Evolutionary conservation across 1,284 basidiomycete species (phyloP), one percentile per base, ranked within the genome.

Genomic region (Irpex lacteus): DNA sequence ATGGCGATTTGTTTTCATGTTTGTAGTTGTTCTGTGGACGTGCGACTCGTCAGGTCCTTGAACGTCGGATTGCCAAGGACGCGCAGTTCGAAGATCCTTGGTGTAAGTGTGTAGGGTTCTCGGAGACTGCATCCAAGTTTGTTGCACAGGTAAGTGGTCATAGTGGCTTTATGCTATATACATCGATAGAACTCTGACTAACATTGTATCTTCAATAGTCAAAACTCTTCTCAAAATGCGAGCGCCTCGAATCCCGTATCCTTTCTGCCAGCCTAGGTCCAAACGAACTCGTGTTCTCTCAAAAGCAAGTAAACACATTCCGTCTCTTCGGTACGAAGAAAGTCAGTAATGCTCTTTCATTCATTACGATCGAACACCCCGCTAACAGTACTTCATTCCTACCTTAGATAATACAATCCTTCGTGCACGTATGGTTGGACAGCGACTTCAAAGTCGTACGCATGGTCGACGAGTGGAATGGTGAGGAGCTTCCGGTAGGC

Each of bases 21-120:
- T 13, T 44, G 26, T 37, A 81, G 75, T 76, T 91, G 32, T 91
- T 85, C 69, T 82, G 81, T 53, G 83, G 82, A 65, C 73, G 82
- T 44, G 85, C 88, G 1, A 84, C 82, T 0, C 62, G 75, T 19
- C 83, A 85, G 60, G 85, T 89, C 40, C 81, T 91, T 54, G 74
- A 82, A 60, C 76, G 85, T 36, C 78, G 81, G n/a, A 91, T 88
- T 86, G 74, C 76, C 40, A 74, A 76, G 61, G 82, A 87, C 68
- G 87, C 88, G 0, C 76, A 78, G 3, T 89, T 89, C 64, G 88
- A 90, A 83, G 84, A 86, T 69, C 84, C 86, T 3, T 70, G 82
- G 32, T 79, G 75, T 49, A 79, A 77, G 66, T 85, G 84, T 68
- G 75, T 78, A 55, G 86, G 86, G 2, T 82, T 80, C 63, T 69